Percentiles rank a stretch among this genome's conserved stretches.
phyloP scores from a whole-genome alignment of 257 asterid genomes.

The Forsythia viridissima region DNA sequence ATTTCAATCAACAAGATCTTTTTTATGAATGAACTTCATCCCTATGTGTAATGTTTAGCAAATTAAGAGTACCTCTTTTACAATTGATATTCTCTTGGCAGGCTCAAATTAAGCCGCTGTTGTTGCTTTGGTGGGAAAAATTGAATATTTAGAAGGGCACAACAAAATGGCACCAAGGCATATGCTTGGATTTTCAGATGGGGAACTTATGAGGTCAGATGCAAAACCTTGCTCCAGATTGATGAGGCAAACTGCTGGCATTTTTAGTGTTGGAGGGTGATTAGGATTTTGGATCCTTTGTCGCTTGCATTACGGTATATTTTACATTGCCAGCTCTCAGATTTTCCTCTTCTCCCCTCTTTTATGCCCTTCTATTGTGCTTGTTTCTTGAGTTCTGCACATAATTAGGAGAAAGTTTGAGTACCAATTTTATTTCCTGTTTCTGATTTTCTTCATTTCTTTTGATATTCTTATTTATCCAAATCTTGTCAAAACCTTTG shows the following conservation, averaged over 20 bases:
- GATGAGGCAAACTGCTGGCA: conserved; percentile 88
- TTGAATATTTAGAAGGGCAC: conserved; percentile 6
- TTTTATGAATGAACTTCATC: too few species aligned
- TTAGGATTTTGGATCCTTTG: conserved; percentile 83
- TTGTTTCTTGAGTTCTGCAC: not conserved
- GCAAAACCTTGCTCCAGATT: conserved; percentile 75
- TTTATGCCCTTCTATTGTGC: not conserved
- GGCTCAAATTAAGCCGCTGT: not conserved
- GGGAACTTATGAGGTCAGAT: conserved; percentile 88
- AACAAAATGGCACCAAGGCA: conserved; percentile 71
- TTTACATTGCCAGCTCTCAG: not conserved
- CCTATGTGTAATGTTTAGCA: not conserved
- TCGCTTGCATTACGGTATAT: conserved; percentile 78
- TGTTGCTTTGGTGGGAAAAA: not conserved
- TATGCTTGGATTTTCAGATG: conserved; percentile 78
- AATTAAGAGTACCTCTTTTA: not conserved
- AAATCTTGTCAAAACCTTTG: not conserved
- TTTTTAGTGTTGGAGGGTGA: conserved; percentile 78
- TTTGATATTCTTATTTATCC: not conserved
- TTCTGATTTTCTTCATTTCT: not conserved
- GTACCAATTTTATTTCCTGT: not conserved
- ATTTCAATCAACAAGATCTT: not conserved
- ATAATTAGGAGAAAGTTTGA: conserved; percentile 5
- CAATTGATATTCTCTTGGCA: not conserved
- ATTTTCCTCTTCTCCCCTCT: not conserved